Evolutionary conservation across 2,329 filamentous ascomycete species (phyloP).

Genomic region (Cordyceps tenuipes): DNA sequence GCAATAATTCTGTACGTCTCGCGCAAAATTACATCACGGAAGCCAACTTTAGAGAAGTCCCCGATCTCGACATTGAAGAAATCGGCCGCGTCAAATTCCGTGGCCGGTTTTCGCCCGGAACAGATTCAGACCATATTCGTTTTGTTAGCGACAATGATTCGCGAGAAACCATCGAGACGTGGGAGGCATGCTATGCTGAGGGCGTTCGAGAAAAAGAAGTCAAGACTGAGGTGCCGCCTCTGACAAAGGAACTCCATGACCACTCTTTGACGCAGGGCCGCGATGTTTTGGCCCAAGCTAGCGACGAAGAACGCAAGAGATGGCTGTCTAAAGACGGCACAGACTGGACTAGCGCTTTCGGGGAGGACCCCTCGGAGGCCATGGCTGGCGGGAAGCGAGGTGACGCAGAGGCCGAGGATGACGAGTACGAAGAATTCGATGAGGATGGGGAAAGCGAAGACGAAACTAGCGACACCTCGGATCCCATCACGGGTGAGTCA

Average conservation of each 20-base stretch:
- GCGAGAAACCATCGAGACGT: conserved; percentile 87
- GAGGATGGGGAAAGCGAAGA: conserved; percentile 26
- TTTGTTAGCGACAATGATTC: conserved; percentile 84
- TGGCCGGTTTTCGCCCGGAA: conserved; percentile 80
- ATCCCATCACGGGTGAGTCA: conserved; percentile 47
- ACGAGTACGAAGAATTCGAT: conserved; percentile 30
- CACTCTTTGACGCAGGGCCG: conserved; percentile 70
- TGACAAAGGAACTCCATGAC: conserved; percentile 70
- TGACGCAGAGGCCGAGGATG: conserved; percentile 29
- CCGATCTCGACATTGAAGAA: conserved; percentile 69
- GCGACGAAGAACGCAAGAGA: conserved; percentile 62
- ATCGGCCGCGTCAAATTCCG: conserved; percentile 75
- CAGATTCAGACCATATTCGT: conserved; percentile 72
- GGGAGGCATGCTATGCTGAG: conserved; percentile 85
- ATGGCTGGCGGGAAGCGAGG: conserved; percentile 26
- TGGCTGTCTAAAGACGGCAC: conserved; percentile 75
- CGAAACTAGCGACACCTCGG: conserved; percentile 42
- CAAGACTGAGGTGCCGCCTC: conserved; percentile 61
- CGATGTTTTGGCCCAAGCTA: conserved; percentile 67
- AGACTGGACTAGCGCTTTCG: conserved; percentile 84
- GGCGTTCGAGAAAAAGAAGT: conserved; percentile 70
- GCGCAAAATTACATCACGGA: conserved; percentile 90
- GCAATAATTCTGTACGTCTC: conserved; percentile 63
- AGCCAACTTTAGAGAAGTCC: conserved; percentile 59
- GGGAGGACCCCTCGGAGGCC: conserved; percentile 56